These are phyloP conservation scores for Coemansia sp. DNA, from an alignment of 192 early-diverging fungal species.

Conservation along the genomic window DNA sequence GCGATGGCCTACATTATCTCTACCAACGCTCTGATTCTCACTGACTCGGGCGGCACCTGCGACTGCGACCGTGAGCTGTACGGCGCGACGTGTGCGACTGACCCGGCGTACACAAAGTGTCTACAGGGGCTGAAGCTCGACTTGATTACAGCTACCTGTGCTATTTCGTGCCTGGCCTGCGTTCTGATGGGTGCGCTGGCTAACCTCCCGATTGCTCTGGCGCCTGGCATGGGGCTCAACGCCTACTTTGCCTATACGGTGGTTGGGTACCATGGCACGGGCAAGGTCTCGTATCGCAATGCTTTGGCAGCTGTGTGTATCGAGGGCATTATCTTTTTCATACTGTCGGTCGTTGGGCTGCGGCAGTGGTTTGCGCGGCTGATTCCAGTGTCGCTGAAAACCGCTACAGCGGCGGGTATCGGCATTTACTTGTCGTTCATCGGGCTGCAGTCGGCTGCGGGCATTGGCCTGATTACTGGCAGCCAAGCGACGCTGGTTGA, in stretches of 20 bases:
- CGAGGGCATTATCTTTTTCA: slow-evolving; percentile 77
- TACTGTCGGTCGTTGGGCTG: slow-evolving; percentile 72
- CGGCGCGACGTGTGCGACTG: slow-evolving; percentile 58
- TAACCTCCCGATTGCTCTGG: slow-evolving; percentile 76
- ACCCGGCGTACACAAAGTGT: slow-evolving; percentile 63
- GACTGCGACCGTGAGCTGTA: slow-evolving; percentile 58
- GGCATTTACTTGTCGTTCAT: slow-evolving; percentile 79
- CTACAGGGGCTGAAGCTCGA: slow-evolving; percentile 64
- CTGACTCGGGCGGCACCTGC: slow-evolving; percentile 77
- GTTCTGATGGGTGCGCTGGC: slow-evolving; percentile 68
- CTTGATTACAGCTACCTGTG: slow-evolving; percentile 71
- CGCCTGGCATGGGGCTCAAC: slow-evolving; percentile 81
- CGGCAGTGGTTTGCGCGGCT: slow-evolving; percentile 75
- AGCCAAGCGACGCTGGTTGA: slow-evolving; percentile 66
- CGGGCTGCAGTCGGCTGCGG: slow-evolving; percentile 74
- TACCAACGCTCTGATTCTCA: slow-evolving; percentile 72
- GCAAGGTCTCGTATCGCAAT: slow-evolving; percentile 66
- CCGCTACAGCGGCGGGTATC: slow-evolving; percentile 73
- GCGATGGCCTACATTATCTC: slow-evolving; percentile 76
- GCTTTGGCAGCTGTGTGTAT: slow-evolving; percentile 77
- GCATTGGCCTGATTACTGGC: slow-evolving; percentile 70
- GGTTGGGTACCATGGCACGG: slow-evolving; percentile 76
- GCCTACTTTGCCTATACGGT: slow-evolving; percentile 85
- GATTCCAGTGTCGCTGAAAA: slow-evolving; percentile 70
- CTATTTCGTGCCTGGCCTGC: slow-evolving; percentile 63